A percentile compares a stretch with the other conserved stretches of the same genome.
Evolutionary conservation across 805 yeast species (phyloP).

Genomic region (Candida xiaguanensis): DNA sequence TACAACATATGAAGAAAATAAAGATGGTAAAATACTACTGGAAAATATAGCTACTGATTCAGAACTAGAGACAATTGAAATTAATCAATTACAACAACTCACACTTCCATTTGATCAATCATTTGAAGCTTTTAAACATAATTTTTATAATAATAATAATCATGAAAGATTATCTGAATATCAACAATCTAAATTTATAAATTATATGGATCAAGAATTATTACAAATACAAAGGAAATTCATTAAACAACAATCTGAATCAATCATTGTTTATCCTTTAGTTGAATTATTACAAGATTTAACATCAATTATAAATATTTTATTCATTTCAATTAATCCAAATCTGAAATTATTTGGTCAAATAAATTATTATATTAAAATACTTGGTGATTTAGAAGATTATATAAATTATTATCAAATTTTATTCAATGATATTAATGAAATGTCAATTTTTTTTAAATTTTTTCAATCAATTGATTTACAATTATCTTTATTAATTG

Average conservation of each 20-base stretch:
- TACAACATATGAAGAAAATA: background rate
- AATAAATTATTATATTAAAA: constrained; percentile 30
- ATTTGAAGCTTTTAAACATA: constrained; percentile 12
- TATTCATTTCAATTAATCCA: constrained; percentile 30
- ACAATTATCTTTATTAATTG: constrained; percentile 27
- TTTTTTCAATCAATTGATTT: constrained; percentile 31
- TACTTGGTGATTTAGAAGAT: constrained; percentile 38
- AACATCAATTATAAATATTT: constrained; percentile 20
- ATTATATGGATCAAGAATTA: constrained; percentile 33
- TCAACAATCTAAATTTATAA: constrained; percentile 37
- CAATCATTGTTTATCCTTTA: constrained; percentile 20
- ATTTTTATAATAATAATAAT: constrained; percentile 10
- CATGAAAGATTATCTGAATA: constrained; percentile 4
- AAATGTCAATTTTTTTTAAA: constrained; percentile 18
- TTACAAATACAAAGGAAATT: constrained; percentile 32
- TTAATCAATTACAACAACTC: constrained; percentile 10
- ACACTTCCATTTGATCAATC: constrained; percentile 31
- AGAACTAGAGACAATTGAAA: constrained; percentile 9
- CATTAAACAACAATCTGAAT: constrained; percentile 33
- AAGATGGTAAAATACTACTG: background rate
- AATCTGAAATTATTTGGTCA: constrained; percentile 29
- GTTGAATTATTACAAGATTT: constrained; percentile 24
- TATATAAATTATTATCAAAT: constrained; percentile 26
- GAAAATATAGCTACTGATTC: background rate
- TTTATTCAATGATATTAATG: constrained; percentile 14